Base-by-base conservation (phyloP, 2,329 filamentous ascomycete genomes). In the Colletotrichum filicis region DNA sequence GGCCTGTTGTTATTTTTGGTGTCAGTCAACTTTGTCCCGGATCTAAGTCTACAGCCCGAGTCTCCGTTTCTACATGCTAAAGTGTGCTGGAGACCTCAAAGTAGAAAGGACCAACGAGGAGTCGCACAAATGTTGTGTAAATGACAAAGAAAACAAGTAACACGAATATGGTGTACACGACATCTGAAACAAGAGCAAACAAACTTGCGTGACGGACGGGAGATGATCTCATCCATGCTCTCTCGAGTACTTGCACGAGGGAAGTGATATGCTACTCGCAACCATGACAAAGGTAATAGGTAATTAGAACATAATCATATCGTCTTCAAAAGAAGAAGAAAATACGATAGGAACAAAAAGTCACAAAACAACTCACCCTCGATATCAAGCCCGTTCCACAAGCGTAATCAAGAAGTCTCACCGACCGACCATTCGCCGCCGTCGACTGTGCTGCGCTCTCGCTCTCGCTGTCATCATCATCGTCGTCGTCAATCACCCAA, bases 361-460 rank as follows among this genome's bases (percentile, higher is more conserved):
- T 4, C 2, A 32, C 4, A 57, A 24, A 9, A 46, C 46, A 24
- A 82, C 86, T 76, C 79, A 93, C 92, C 80, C 88, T 86, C 14
- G 92, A 92, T 74, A 94, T 85, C 67, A 90, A 81, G 2, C 92
- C 92, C 6, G 92, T 92, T 9, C 93, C 93, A 78, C 93, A 95
- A 19, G 93, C 93, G 81, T 95, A 95, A 79, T 95, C 93, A 2
- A 95, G 84, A 24, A 94, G 82, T 58, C 87, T 87, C 55, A 90
- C 84, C 7, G 46, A 35, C 60, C 28, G 69, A 46, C 32, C 46
- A 16, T 42, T n/a, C 14, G 53, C n/a, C 28, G 32, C 66, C 60
- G 46, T 2, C 42, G 26, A 19, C 9, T 26, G 42, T 9, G 26
- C 19, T 30, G n/a, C n/a, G 24, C 42, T 49, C 68, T 52, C 71